Conservation (phyloP, 2,329 filamentous ascomycete species). For the Endoconidiophora polonica region DNA sequence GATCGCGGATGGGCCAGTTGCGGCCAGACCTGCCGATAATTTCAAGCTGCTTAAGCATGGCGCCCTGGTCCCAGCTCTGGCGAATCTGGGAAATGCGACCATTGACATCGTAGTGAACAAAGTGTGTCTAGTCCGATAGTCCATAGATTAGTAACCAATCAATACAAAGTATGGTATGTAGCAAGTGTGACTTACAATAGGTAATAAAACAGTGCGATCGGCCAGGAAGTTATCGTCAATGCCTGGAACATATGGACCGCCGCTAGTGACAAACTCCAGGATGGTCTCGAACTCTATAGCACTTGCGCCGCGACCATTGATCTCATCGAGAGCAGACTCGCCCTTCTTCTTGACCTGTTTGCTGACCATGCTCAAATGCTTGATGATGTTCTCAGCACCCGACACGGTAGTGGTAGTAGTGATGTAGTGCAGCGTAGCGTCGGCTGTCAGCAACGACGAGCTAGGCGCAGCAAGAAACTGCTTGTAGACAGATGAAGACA, state of each 20-base stretch:
- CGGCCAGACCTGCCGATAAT: constrained; percentile 79
- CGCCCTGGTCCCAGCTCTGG: constrained; percentile 87
- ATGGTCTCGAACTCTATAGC: constrained; percentile 75
- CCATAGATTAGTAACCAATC: too few species aligned
- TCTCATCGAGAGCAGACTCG: constrained; percentile 54
- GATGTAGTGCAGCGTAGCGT: constrained; percentile 70
- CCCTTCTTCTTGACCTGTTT: constrained; percentile 70
- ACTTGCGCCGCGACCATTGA: constrained; percentile 56
- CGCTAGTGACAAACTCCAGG: constrained; percentile 64
- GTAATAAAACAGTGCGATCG: constrained; percentile 62
- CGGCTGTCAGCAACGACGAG: constrained; percentile 42
- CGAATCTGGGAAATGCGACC: constrained; percentile 76
- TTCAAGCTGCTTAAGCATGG: constrained; percentile 81
- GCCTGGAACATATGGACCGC: constrained; percentile 72
- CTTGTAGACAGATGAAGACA: constrained; percentile 38
- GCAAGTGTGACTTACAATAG: constrained; percentile 48
- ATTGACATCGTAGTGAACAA: constrained; percentile 64
- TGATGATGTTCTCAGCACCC: constrained; percentile 59
- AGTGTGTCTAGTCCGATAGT: constrained; percentile 47
- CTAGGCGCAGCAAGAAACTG: constrained; percentile 54
- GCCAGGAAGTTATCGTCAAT: constrained; percentile 89
- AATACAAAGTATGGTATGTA: neutral
- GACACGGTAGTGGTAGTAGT: constrained; percentile 65
- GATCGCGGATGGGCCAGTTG: constrained; percentile 90
- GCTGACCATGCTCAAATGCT: constrained; percentile 56